These are phyloP conservation scores for Talaromyces sp. DNA, from an alignment of 2,329 filamentous ascomycete genomes.

Conservation along the genomic window DNA sequence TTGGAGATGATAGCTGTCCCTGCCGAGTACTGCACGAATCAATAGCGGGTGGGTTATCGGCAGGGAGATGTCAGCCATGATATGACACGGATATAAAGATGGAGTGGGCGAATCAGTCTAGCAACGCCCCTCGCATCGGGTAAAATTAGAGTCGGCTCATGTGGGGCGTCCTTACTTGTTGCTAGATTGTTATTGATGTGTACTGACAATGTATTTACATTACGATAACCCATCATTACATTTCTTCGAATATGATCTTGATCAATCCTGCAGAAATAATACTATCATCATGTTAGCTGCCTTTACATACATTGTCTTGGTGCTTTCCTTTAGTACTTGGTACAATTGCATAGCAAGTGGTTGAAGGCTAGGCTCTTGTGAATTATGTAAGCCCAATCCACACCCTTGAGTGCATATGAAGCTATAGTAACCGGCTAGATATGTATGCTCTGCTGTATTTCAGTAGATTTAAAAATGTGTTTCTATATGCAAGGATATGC, in stretches of 20 bases:
- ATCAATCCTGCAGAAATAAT: neutral
- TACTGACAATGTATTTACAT: neutral
- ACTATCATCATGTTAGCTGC: neutral
- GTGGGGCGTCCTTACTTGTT: neutral
- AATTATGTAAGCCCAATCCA: neutral
- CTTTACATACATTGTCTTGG: too few species aligned
- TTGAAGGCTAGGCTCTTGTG: neutral
- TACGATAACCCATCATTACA: neutral
- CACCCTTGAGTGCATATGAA: neutral
- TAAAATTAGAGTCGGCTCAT: neutral
- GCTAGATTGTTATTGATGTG: neutral
- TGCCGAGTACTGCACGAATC: neutral
- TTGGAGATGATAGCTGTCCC: neutral
- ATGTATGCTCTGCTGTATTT: neutral
- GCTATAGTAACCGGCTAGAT: neutral
- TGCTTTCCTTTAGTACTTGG: neutral
- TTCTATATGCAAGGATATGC: conserved; percentile 7
- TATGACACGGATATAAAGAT: neutral
- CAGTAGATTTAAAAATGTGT: neutral
- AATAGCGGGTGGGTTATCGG: neutral
- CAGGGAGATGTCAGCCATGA: neutral
- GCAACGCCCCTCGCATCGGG: conserved; percentile 7
- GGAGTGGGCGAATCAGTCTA: neutral
- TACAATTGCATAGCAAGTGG: neutral
- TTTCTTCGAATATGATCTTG: neutral